Evolutionary conservation across 257 asterid species (phyloP).

Genomic region (Misopates orontium): DNA sequence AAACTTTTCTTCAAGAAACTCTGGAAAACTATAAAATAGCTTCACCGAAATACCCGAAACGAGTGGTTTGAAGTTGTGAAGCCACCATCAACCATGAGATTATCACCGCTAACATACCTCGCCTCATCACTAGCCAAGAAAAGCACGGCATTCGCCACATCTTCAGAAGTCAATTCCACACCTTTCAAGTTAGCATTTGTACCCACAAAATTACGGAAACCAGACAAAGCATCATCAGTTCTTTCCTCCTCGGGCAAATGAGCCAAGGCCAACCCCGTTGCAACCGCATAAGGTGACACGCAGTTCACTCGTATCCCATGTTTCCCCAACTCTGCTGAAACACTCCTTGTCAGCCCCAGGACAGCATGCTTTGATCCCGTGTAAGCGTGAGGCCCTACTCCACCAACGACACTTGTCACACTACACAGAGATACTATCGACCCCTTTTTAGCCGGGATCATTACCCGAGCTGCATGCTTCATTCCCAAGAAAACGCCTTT

Average conservation of each 20-base stretch:
- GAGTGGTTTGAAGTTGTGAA: constrained; percentile 63
- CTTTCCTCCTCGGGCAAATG: constrained; percentile 77
- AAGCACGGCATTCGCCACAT: constrained; percentile 77
- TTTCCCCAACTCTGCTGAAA: constrained; percentile 88
- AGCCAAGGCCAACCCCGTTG: constrained; percentile 63
- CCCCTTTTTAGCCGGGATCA: constrained; percentile 81
- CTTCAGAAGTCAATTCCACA: constrained; percentile 56
- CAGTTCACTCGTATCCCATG: constrained; percentile 85
- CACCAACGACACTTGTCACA: constrained; percentile 56
- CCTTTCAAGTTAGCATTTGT: constrained; percentile 79
- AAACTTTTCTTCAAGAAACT: background rate
- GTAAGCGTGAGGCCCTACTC: constrained; percentile 71
- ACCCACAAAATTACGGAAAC: constrained; percentile 57
- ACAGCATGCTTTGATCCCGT: constrained; percentile 89
- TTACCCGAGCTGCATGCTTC: constrained; percentile 90
- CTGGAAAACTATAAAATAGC: background rate
- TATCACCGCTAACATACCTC: constrained; percentile 75
- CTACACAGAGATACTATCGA: constrained; percentile 73
- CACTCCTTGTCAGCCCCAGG: constrained; percentile 74
- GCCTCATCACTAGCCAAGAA: constrained; percentile 93
- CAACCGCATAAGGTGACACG: constrained; percentile 80
- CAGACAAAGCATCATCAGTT: constrained; percentile 62
- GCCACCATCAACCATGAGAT: constrained; percentile 92
- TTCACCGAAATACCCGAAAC: constrained; percentile 63
- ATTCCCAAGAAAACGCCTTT: constrained; percentile 84